Conservation (phyloP, 306 rosid genomes). For the Casuarina cunninghamiana region DNA sequence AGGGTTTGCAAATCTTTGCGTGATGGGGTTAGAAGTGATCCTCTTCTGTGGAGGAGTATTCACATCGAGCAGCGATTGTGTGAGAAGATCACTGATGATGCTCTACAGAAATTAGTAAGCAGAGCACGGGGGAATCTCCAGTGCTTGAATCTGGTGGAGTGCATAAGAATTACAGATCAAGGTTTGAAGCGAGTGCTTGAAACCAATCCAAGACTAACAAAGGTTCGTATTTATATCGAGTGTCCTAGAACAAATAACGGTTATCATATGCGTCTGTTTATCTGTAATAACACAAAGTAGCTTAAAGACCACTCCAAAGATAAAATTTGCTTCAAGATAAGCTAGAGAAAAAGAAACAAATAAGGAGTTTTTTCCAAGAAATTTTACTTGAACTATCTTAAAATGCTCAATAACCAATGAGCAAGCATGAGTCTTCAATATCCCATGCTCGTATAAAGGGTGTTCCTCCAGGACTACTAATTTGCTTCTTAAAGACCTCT, state of each 20-base stretch:
- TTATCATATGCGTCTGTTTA: background rate
- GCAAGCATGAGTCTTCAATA: background rate
- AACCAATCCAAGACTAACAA: slow-evolving; percentile 48
- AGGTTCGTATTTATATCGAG: slow-evolving; percentile 43
- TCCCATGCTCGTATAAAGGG: background rate
- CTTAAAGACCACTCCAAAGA: no score
- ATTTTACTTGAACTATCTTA: no score
- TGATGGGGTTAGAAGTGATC: slow-evolving; percentile 43
- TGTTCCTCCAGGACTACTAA: background rate
- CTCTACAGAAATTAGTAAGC: slow-evolving; percentile 51
- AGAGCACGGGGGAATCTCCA: slow-evolving; percentile 68
- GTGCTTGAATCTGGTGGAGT: slow-evolving; percentile 50
- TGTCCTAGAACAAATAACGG: background rate
- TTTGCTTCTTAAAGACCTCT: no score
- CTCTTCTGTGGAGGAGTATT: slow-evolving; percentile 64
- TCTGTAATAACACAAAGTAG: background rate
- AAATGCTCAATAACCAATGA: no score
- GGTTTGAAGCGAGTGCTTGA: slow-evolving; percentile 54
- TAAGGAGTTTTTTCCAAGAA: no score
- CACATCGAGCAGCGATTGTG: slow-evolving; percentile 46
- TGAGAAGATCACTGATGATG: slow-evolving; percentile 42
- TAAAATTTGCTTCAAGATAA: no score
- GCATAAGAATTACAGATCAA: slow-evolving; percentile 48
- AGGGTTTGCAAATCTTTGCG: slow-evolving; percentile 57
- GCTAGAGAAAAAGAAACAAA: no score